Evolutionary conservation across 1,284 basidiomycete species (phyloP).

Genomic region (Heterobasidion irregulare): DNA sequence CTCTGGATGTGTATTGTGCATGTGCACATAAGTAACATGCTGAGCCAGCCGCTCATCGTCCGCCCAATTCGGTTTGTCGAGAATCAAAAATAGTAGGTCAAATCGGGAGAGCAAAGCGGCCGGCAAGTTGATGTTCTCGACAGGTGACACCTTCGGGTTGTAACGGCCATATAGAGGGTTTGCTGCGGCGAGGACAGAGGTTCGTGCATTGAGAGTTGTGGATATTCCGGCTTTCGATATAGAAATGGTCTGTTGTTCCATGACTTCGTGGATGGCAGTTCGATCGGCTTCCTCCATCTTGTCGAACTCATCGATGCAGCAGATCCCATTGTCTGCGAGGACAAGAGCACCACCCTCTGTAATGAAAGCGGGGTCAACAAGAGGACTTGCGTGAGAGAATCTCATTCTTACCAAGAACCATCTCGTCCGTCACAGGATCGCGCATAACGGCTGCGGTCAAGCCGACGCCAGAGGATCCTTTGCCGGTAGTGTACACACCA

Average conservation of each 20-base stretch:
- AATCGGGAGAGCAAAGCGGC: slow-evolving; percentile 95
- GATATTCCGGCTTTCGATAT: slow-evolving; percentile 99
- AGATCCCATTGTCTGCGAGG: slow-evolving; percentile 98
- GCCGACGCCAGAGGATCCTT: slow-evolving; percentile 97
- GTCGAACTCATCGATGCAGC: slow-evolving; percentile 99
- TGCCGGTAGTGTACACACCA: slow-evolving; percentile 97
- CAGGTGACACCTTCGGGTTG: slow-evolving; percentile 94
- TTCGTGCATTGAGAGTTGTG: slow-evolving; percentile 97
- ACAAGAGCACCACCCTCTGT: slow-evolving; percentile 97
- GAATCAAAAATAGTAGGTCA: slow-evolving; percentile 93
- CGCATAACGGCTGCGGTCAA: slow-evolving; percentile 98
- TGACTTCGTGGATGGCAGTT: slow-evolving; percentile 99
- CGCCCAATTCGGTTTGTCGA: slow-evolving; percentile 92
- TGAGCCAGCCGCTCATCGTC: slow-evolving; percentile 95
- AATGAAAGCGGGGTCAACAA: slow-evolving; percentile 4
- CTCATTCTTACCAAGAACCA: slow-evolving; percentile 80
- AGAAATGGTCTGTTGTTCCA: slow-evolving; percentile 99
- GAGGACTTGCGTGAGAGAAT: slow-evolving; percentile 4
- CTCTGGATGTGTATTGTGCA: slow-evolving; percentile 87
- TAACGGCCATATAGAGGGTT: slow-evolving; percentile 98
- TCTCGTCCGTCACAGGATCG: slow-evolving; percentile 98
- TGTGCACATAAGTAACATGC: slow-evolving; percentile 98
- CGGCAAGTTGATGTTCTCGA: slow-evolving; percentile 99
- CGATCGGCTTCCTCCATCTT: slow-evolving; percentile 99
- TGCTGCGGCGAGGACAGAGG: slow-evolving; percentile 95